A percentile compares a stretch with the other conserved stretches of the same genome.
These are phyloP conservation scores for Yarrowia bubula DNA, from an alignment of 805 yeast genomes.

Conservation along the genomic window DNA sequence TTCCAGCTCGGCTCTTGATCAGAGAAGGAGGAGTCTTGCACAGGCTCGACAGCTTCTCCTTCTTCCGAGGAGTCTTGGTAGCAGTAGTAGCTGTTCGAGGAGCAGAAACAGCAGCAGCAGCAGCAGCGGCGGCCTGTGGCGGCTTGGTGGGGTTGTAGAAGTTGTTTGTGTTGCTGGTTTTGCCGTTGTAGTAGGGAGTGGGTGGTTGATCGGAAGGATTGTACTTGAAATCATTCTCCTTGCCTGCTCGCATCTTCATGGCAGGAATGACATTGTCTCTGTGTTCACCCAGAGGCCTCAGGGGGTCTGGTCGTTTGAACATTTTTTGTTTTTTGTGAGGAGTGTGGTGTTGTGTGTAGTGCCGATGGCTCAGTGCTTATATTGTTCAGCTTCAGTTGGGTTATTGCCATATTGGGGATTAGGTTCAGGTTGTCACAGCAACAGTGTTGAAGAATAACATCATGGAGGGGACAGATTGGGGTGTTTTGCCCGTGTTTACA, in stretches of 20 bases:
- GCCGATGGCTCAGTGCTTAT: conserved; percentile 9
- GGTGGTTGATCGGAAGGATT: background rate
- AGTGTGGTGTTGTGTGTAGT: background rate
- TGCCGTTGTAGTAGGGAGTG: background rate
- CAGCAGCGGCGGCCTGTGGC: background rate
- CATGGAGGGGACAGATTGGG: background rate
- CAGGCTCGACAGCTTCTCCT: conserved; percentile 82
- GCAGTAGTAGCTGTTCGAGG: background rate
- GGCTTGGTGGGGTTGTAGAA: background rate
- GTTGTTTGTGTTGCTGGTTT: background rate
- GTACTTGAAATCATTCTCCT: conserved; percentile 3
- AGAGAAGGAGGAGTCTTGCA: conserved; percentile 97
- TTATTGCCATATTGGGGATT: conserved; percentile 13
- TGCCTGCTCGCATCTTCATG: conserved; percentile 19
- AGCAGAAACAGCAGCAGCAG: background rate
- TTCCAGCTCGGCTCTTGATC: conserved; percentile 80
- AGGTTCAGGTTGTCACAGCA: conserved; percentile 22
- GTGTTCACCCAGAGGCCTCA: conserved; percentile 17
- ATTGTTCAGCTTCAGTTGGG: conserved; percentile 22
- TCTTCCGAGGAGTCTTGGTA: conserved; percentile 45
- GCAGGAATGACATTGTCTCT: background rate
- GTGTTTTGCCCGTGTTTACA: too few species aligned
- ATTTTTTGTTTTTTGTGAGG: background rate
- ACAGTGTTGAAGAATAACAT: background rate
- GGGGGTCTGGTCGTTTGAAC: conserved; percentile 20